These are phyloP conservation scores for Ceratobasidium sp. DNA, from an alignment of 1,284 basidiomycete genomes.

Conservation along the genomic window DNA sequence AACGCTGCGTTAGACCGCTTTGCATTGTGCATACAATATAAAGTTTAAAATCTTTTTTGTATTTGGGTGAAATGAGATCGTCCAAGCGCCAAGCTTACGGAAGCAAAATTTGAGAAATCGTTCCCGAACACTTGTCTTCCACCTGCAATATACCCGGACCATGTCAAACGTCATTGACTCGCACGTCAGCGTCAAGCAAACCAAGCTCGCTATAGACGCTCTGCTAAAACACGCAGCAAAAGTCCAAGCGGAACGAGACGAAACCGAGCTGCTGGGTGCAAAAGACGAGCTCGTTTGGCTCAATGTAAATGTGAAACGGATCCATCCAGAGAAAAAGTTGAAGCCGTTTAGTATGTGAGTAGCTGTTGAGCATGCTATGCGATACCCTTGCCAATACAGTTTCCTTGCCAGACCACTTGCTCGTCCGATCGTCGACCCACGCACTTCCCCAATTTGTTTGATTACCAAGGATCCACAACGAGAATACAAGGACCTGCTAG, in stretches of 20 bases:
- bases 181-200: slow-evolving; percentile 76
- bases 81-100: slow-evolving; percentile 2
- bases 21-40: slow-evolving; percentile 3
- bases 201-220: slow-evolving; percentile 76
- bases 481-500: slow-evolving; percentile 92
- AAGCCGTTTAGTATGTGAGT: slow-evolving; percentile 87
- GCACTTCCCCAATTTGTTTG: slow-evolving; percentile 80
- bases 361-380: background rate
- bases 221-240: slow-evolving; percentile 74
- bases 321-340: slow-evolving; percentile 75
- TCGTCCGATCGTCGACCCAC: slow-evolving; percentile 83
- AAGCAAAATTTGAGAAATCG: slow-evolving; percentile 34
- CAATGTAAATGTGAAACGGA: slow-evolving; percentile 81
- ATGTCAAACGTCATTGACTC: slow-evolving; percentile 60
- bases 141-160: background rate
- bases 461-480: slow-evolving; percentile 96
- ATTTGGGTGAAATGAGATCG: background rate
- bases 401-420: slow-evolving; percentile 67
- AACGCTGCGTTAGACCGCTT: background rate
- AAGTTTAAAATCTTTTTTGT: background rate
- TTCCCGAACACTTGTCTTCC: background rate
- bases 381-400: slow-evolving; percentile 24
- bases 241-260: slow-evolving; percentile 67
- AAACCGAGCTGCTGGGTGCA: slow-evolving; percentile 77
- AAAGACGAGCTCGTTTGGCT: slow-evolving; percentile 89